Base-by-base conservation (phyloP, 345 rosid genomes). In the Arabidopsis arenosa region DNA sequence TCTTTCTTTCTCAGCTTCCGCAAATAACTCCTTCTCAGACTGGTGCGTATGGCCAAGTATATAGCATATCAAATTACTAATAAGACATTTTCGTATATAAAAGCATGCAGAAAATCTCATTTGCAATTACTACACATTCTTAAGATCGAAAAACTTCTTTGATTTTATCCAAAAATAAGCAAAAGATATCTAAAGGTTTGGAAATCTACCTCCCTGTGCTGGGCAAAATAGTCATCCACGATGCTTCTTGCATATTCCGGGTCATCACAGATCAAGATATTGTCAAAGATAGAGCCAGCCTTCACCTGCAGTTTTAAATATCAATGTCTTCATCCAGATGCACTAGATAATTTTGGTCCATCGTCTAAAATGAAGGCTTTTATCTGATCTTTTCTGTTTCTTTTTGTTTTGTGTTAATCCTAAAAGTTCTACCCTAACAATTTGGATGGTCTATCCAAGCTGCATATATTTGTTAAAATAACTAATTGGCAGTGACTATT, bases 201-300 rank as follows among this genome's bases (percentile, higher is more conserved):
- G 55, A 14, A 32, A 30, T 33, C 1, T 54, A 92, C 98, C 97
- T 90, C 96, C 72, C 96, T 84, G 71, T 86, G 86, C 58, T 78
- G 84, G 7, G 81, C 77, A 66, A 78, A 84, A 30, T 85, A 79
- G 53, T 94, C 95, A 59, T 90, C 85, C 26, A 92, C 87, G 17
- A 88, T 83, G 82, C 88, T 76, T 83, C 88, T 92, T 47, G 98
- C 98, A 75, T 94, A 90, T 62, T 86, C 83, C 4, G 97, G 97
- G 44, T 94, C 98, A 85, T 94, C 98, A 18, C 90, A 85, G 63
- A 92, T 83, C 85, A 94, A 81, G 49, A 92, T 79, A 70, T 94
- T 94, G 86, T 94, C 98, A 73, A 79, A 95, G 61, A 95, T 80
- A 3, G 99, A 86, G 56, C 99, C 97, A 39, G 97, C 93, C 80